Conservation (phyloP, 1,139 yeast genomes). For the Hyphopichia pseudoburtonii region DNA sequence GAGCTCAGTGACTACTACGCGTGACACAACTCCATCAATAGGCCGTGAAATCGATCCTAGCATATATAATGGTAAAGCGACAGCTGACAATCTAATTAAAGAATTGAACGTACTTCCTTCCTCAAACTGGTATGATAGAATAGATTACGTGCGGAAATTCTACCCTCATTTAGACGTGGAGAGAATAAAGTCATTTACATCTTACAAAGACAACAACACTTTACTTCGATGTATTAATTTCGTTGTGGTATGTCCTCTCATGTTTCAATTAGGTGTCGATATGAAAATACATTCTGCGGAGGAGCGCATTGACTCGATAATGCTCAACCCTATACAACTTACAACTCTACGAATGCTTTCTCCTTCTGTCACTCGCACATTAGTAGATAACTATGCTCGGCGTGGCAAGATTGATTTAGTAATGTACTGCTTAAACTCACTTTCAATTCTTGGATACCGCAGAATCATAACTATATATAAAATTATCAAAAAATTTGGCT, state of each 20-base stretch:
- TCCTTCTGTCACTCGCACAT: constrained; percentile 17
- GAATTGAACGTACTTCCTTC: constrained; percentile 39
- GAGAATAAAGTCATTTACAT: constrained; percentile 2
- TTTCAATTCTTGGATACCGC: constrained; percentile 24
- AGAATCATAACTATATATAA: constrained; percentile 21
- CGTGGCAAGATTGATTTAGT: constrained; percentile 26
- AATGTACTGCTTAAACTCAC: constrained; percentile 32
- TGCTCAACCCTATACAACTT: constrained; percentile 5
- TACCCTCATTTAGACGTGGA: constrained; percentile 27
- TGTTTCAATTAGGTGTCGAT: constrained; percentile 22
- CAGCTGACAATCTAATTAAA: constrained; percentile 14
- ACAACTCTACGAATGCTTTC: constrained; percentile 19
- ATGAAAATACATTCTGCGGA: constrained; percentile 17
- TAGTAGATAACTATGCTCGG: constrained; percentile 26
- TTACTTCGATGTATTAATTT: constrained; percentile 22
- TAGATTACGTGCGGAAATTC: constrained; percentile 26
- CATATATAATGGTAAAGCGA: background rate
- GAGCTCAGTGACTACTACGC: too few species aligned
- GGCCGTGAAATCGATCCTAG: background rate
- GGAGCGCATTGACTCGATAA: constrained; percentile 17
- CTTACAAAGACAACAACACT: background rate
- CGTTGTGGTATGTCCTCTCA: constrained; percentile 19
- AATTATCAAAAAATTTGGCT: constrained; percentile 17
- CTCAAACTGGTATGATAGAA: constrained; percentile 32
- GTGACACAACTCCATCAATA: background rate